Evolutionary conservation across 208 protist genomes (phyloP).

Genomic region (Perkinsela sp.): DNA sequence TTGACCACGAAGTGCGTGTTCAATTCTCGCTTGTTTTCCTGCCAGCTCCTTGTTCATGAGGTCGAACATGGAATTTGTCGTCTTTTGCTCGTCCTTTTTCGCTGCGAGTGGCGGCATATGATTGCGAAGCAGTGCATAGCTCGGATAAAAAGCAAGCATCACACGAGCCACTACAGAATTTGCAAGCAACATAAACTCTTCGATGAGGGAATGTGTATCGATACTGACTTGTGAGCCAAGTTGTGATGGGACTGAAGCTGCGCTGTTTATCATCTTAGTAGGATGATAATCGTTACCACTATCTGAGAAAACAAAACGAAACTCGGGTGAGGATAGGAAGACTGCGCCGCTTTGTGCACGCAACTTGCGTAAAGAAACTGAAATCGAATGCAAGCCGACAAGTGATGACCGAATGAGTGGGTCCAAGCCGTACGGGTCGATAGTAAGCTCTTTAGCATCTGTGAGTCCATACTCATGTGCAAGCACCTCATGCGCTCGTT

Average conservation of each 20-base stretch:
- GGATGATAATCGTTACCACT: conserved; percentile 53
- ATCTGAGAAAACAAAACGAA: conserved; percentile 41
- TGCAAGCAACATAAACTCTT: conserved; percentile 88
- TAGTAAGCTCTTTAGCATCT: neutral
- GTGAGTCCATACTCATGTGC: neutral
- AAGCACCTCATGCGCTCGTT: neutral
- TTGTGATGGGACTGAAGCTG: conserved; percentile 11
- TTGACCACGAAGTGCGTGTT: conserved; percentile 47
- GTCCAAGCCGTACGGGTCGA: neutral
- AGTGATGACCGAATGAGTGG: neutral
- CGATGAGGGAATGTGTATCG: conserved; percentile 76
- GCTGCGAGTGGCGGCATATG: conserved; percentile 32
- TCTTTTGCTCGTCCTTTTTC: neutral
- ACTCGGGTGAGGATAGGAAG: conserved; percentile 55
- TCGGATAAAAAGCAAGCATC: conserved; percentile 39
- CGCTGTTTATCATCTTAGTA: conserved; percentile 60
- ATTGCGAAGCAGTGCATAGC: conserved; percentile 49
- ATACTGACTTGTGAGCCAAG: conserved; percentile 6
- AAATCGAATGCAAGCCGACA: neutral
- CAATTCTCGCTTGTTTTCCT: conserved; percentile 1
- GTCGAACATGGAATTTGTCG: conserved; percentile 4
- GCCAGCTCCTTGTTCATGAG: conserved; percentile 1
- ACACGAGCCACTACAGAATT: conserved; percentile 58
- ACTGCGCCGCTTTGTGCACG: conserved; percentile 49
- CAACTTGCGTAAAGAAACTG: neutral